These are phyloP conservation scores for Cyclostephanos invisitatus DNA, from an alignment of 108 stramenopile species.

Conservation along the genomic window DNA sequence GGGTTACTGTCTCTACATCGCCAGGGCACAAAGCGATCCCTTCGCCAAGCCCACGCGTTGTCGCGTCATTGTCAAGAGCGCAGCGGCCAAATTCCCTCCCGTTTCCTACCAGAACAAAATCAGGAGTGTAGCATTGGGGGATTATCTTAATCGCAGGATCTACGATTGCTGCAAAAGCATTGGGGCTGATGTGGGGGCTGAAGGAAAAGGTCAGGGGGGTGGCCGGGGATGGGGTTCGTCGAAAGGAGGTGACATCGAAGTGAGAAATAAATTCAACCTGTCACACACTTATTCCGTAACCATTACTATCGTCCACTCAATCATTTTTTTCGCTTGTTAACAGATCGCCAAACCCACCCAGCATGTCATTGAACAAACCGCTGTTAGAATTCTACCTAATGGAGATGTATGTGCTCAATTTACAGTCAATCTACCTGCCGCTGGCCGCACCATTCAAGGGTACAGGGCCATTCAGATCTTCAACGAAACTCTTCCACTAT, in stretches of 20 bases:
- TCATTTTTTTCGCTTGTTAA: neutral
- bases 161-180: conserved; percentile 54
- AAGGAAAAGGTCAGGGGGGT: conserved; percentile 31
- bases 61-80: conserved; percentile 66
- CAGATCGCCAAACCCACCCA: conserved; percentile 86
- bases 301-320: neutral
- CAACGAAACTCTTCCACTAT: conserved; percentile 59
- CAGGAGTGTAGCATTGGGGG: conserved; percentile 73
- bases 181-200: conserved; percentile 77
- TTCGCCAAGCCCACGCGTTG: conserved; percentile 92
- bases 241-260: conserved; percentile 90
- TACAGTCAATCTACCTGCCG: conserved; percentile 92
- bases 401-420: conserved; percentile 85
- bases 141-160: conserved; percentile 82
- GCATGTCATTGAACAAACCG: conserved; percentile 89
- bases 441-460: conserved; percentile 89
- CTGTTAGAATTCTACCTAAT: conserved; percentile 58
- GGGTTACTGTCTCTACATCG: conserved; percentile 74
- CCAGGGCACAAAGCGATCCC: conserved; percentile 91
- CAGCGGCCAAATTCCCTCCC: conserved; percentile 75
- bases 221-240: conserved; percentile 75
- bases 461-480: conserved; percentile 81
- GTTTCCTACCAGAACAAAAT: conserved; percentile 67
- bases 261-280: conserved; percentile 28
- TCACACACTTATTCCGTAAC: neutral